Conservation (phyloP, 345 rosid species). For the Microcos paniculata region DNA sequence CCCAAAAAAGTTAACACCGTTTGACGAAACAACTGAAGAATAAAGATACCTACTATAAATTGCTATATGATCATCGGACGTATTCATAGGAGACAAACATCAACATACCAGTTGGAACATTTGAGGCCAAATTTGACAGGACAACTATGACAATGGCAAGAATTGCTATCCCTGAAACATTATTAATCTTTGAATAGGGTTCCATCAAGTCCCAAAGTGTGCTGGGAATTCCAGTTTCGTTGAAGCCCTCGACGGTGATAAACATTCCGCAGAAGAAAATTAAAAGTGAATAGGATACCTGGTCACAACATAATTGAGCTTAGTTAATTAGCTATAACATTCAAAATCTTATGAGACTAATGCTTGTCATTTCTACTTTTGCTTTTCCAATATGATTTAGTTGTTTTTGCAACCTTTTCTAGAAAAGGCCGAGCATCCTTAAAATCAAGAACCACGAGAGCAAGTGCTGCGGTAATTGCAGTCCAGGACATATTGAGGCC, state of each 20-base stretch:
- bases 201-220: constrained; percentile 74
- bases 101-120: constrained; percentile 88
- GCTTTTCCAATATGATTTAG: no score
- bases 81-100: neutral
- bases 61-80: no score
- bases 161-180: constrained; percentile 49
- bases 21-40: no score
- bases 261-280: constrained; percentile 92
- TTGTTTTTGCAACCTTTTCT: constrained; percentile 85
- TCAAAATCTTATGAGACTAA: neutral
- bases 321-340: neutral
- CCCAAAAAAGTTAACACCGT: no score
- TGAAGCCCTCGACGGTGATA: constrained; percentile 79
- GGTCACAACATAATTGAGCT: constrained; percentile 12
- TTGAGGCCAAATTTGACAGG: constrained; percentile 78
- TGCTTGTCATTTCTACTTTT: no score
- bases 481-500: constrained; percentile 95
- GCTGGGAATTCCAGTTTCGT: constrained; percentile 81
- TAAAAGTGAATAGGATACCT: constrained; percentile 83
- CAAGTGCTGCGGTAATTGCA: constrained; percentile 78
- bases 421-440: constrained; percentile 76
- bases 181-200: constrained; percentile 56
- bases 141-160: constrained; percentile 63
- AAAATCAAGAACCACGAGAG: constrained; percentile 82
- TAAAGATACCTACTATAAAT: neutral